Base-by-base conservation (phyloP, 768 basidiomycete genomes). In the Collybia sp. region DNA sequence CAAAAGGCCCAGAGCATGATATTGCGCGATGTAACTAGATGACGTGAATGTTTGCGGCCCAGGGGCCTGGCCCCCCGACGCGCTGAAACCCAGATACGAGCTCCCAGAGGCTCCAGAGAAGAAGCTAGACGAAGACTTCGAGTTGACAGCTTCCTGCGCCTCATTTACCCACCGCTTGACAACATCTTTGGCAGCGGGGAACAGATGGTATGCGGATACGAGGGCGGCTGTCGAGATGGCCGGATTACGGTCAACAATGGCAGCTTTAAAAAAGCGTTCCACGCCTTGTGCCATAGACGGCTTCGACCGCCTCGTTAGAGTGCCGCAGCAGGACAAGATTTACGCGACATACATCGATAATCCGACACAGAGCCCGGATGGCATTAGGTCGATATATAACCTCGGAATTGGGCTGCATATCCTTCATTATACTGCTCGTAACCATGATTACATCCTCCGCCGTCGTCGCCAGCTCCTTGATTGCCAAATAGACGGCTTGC, bases 361-460 rank as follows among this genome's bases (percentile, higher is more conserved):
- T 94, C 52, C 93, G 79, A 66, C 93, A 93, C 5, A 99, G 74
- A 6, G 95, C 94, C 53, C 96, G 83, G 56, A 98, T 99, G 12
- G 96, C 88, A 65, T 99, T 99, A 30, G 96, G 91, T 45, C 96
- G 79, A 67, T 99, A 99, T 50, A 99, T 93, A 58, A 98, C 95
- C 67, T 99, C 96, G 41, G 93, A 86, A 62, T 96, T 97, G 45
- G 94, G 88, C 59, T 99, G 96, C 93, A 98, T 99, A 61, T 99
- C 96, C 73, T 98, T 98, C 94, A 96, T 96, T 65, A 99, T 97
- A 59, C 93, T 96, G 64, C 86, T 90, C 9, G 96, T 99, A 51
- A 97, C 94, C 93, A 99, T 99, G 56, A 99, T 96, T 20, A 98
- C 93, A 73, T 98, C 95, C 66, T 99, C 93, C 12, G 96, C 92